A percentile compares a stretch with the other conserved stretches of the same genome.
Conservation (phyloP, 2,329 filamentous ascomycete species). For the Cladosporium sp. region DNA sequence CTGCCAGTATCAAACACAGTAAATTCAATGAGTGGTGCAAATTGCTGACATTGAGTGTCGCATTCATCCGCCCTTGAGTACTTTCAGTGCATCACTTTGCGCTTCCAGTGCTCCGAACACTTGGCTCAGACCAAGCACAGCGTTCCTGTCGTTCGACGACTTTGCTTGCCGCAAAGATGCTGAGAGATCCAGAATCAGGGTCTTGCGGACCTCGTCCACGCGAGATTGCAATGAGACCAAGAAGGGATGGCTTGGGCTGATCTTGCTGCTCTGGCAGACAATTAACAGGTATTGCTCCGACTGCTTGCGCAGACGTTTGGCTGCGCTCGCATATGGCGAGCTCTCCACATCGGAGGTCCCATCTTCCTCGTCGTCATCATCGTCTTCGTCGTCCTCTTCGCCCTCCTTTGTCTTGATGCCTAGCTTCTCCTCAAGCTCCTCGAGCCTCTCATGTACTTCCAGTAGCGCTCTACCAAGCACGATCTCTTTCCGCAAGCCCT, state of each 20-base stretch:
- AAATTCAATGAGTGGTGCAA: background rate
- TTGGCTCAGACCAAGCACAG: constrained; percentile 57
- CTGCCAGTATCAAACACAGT: background rate
- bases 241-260: constrained; percentile 64
- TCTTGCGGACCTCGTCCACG: constrained; percentile 59
- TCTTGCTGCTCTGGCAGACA: constrained; percentile 49
- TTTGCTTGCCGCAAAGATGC: constrained; percentile 61
- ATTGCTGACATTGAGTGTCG: background rate
- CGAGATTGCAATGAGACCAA: constrained; percentile 58
- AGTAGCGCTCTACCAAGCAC: constrained; percentile 63
- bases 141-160: constrained; percentile 40
- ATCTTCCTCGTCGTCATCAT: constrained; percentile 35
- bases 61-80: constrained; percentile 47
- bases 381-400: constrained; percentile 33
- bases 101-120: constrained; percentile 65
- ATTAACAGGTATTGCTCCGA: constrained; percentile 60
- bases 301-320: constrained; percentile 54
- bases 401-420: constrained; percentile 48
- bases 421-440: constrained; percentile 63
- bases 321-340: constrained; percentile 33
- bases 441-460: constrained; percentile 65
- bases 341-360: constrained; percentile 36
- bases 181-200: constrained; percentile 64
- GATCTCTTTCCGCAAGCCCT: constrained; percentile 62
- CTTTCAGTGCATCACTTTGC: constrained; percentile 58